Conservation (phyloP, 1,284 basidiomycete species). For the Puccinia polysora region DNA sequence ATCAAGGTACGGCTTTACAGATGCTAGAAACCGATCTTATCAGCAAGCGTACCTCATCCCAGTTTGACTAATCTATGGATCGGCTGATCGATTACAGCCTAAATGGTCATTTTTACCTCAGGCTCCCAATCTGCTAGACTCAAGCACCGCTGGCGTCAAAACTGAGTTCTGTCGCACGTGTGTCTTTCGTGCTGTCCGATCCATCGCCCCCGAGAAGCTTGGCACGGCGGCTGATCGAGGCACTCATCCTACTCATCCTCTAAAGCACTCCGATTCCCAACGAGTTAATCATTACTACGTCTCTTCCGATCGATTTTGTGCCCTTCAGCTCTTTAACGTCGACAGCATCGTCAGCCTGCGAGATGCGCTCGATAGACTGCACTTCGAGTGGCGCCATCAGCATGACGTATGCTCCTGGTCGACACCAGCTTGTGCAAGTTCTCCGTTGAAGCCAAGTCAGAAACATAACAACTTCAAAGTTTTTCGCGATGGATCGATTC, state of each 20-base stretch:
- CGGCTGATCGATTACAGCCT: slow-evolving; percentile 1
- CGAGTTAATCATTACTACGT: slow-evolving; percentile 15
- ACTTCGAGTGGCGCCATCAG: slow-evolving; percentile 12
- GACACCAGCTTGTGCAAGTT: not conserved
- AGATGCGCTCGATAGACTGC: not conserved
- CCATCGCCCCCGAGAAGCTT: not conserved
- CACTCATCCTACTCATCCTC: not conserved
- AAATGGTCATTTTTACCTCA: slow-evolving; percentile 31
- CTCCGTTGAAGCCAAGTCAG: not conserved
- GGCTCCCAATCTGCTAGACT: not conserved
- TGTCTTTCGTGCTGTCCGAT: slow-evolving; percentile 18
- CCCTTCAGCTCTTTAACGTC: slow-evolving; percentile 11
- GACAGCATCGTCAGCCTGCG: not conserved
- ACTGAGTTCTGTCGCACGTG: slow-evolving; percentile 30
- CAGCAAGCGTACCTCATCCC: too few species aligned
- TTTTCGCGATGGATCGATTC: slow-evolving; percentile 6
- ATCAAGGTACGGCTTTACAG: slow-evolving; percentile 28
- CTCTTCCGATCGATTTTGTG: slow-evolving; percentile 17
- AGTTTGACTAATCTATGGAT: too few species aligned
- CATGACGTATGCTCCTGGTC: not conserved
- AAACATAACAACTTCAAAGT: slow-evolving; percentile 30
- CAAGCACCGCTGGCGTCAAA: not conserved
- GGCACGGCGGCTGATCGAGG: too few species aligned
- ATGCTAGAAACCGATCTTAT: too few species aligned
- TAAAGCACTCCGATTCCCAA: not conserved